Conservation (phyloP, 345 rosid genomes). For the Rhizophora mangle region DNA sequence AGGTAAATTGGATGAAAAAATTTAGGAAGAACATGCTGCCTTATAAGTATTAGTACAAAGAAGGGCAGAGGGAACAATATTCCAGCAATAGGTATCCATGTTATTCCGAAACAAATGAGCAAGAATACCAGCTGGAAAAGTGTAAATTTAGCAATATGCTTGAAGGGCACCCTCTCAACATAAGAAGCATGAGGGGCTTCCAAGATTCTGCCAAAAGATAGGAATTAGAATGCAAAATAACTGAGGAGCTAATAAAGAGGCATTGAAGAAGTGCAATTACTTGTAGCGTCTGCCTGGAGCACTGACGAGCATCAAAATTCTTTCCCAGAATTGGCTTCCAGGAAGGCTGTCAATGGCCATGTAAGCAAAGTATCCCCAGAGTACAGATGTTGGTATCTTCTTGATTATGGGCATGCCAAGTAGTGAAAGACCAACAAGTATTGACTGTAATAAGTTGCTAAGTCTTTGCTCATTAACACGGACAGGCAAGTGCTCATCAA, state of each 20-base stretch:
- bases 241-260: background rate
- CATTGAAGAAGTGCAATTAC: slow-evolving; percentile 6
- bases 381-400: slow-evolving; percentile 39
- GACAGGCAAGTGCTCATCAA: slow-evolving; percentile 34
- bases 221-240: background rate
- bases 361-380: slow-evolving; percentile 43
- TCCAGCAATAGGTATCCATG: slow-evolving; percentile 43
- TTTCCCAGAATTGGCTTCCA: slow-evolving; percentile 43
- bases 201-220: slow-evolving; percentile 37
- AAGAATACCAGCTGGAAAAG: slow-evolving; percentile 34
- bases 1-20: slow-evolving; percentile 35
- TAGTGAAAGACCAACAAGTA: slow-evolving; percentile 24
- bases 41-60: slow-evolving; percentile 31
- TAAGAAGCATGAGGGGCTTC: slow-evolving; percentile 51
- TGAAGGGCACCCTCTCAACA: slow-evolving; percentile 31
- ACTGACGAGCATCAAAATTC: slow-evolving; percentile 25
- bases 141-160: slow-evolving; percentile 29
- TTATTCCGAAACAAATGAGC: slow-evolving; percentile 32
- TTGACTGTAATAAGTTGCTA: slow-evolving; percentile 31
- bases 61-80: slow-evolving; percentile 41
- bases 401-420: slow-evolving; percentile 29
- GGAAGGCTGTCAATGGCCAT: slow-evolving; percentile 46
- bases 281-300: slow-evolving; percentile 29
- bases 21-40: slow-evolving; percentile 39
- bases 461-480: slow-evolving; percentile 38